phyloP scores from a whole-genome alignment of 169 alveolate genomes.

The Perkinsus olseni region DNA sequence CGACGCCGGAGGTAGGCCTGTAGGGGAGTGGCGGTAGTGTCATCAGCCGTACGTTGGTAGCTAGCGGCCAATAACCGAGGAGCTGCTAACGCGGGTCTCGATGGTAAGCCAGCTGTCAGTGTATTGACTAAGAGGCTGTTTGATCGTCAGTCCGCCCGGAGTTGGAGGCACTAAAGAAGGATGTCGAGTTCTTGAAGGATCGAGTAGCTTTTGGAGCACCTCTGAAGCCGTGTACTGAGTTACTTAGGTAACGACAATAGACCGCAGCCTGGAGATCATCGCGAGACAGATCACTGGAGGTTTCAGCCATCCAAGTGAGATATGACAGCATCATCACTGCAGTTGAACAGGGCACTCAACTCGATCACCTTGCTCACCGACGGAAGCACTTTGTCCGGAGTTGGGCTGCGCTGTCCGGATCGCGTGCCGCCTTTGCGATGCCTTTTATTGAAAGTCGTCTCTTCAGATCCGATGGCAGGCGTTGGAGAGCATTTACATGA shows the following conservation, averaged over 20 bases:
- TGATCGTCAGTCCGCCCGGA: neutral
- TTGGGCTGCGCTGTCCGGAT: no score
- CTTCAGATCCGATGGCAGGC: no score
- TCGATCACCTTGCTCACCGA: no score
- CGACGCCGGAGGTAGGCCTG: neutral
- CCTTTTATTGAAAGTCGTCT: no score
- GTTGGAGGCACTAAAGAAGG: neutral
- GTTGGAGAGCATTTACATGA: no score
- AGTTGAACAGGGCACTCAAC: no score
- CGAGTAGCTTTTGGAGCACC: neutral
- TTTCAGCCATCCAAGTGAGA: neutral
- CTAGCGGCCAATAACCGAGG: neutral
- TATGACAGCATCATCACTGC: no score
- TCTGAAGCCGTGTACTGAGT: neutral
- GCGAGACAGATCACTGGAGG: neutral
- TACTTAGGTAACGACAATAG: neutral
- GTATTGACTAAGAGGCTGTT: neutral
- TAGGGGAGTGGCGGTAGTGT: no score
- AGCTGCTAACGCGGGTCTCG: neutral
- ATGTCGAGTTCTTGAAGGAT: neutral
- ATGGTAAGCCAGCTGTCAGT: neutral
- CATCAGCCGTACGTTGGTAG: neutral
- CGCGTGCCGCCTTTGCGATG: no score
- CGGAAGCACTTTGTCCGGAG: no score
- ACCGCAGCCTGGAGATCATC: neutral